These are phyloP conservation scores for Chaetothyriales sp. DNA, from an alignment of 2,329 filamentous ascomycete genomes.

Conservation along the genomic window DNA sequence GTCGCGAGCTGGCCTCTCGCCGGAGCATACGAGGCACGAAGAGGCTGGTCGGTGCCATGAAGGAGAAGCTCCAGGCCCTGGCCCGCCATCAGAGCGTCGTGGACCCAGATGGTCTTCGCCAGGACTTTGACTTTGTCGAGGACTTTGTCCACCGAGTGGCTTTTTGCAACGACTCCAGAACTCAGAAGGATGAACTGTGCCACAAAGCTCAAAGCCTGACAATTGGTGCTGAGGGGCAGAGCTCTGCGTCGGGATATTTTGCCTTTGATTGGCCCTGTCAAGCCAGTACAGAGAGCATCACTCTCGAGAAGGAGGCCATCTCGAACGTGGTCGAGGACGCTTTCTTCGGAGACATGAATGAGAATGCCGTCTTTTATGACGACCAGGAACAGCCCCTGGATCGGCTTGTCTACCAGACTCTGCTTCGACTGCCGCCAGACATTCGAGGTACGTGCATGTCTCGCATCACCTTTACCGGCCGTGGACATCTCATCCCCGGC, in stretches of 20 bases:
- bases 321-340: neutral
- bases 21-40: conserved; percentile 65
- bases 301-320: neutral
- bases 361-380: conserved; percentile 33
- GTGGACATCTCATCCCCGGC: conserved; percentile 64
- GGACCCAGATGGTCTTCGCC: conserved; percentile 4
- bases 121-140: conserved; percentile 21
- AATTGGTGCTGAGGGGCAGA: neutral
- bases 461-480: conserved; percentile 74
- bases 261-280: neutral
- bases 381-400: conserved; percentile 76
- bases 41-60: conserved; percentile 55
- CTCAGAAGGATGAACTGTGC: neutral
- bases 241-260: neutral
- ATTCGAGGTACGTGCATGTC: conserved; percentile 76
- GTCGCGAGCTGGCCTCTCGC: conserved; percentile 59
- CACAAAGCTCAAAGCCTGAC: neutral
- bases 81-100: conserved; percentile 8
- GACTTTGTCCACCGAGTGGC: conserved; percentile 12
- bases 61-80: conserved; percentile 20
- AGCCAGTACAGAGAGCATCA: neutral
- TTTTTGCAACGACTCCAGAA: neutral
- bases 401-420: conserved; percentile 58
- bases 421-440: conserved; percentile 67
- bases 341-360: neutral